These are phyloP conservation scores for Crassisporium funariophilum DNA, from an alignment of 768 basidiomycete species.

Conservation along the genomic window DNA sequence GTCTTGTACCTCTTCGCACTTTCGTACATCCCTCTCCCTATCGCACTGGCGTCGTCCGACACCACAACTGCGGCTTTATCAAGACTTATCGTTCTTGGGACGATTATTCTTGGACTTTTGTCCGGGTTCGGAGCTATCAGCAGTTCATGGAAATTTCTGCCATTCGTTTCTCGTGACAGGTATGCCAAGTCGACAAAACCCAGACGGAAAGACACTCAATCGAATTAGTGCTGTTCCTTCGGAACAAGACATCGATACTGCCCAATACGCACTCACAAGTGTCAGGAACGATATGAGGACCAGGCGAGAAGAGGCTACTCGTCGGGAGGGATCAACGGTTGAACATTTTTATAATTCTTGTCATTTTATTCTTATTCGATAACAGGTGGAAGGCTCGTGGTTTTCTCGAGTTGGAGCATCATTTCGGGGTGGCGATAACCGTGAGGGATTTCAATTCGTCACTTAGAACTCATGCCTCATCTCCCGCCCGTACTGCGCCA, in stretches of 20 bases:
- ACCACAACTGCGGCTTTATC: conserved; percentile 52
- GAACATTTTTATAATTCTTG: neutral
- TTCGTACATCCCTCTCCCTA: conserved; percentile 70
- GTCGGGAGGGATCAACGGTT: conserved; percentile 14
- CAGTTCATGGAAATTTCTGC: conserved; percentile 64
- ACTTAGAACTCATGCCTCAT: no score
- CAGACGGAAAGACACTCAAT: no score
- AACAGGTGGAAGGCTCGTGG: conserved; percentile 41
- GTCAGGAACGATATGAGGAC: conserved; percentile 59
- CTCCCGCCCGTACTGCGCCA: no score
- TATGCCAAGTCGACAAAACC: conserved; percentile 15
- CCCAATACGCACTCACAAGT: conserved; percentile 59
- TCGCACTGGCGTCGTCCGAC: conserved; percentile 41
- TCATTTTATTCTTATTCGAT: neutral
- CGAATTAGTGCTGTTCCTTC: conserved; percentile 39
- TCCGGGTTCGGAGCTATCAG: conserved; percentile 80
- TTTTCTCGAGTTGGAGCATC: conserved; percentile 50
- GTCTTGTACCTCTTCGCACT: conserved; percentile 57
- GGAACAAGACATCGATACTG: conserved; percentile 53
- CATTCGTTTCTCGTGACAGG: conserved; percentile 35
- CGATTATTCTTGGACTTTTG: conserved; percentile 73
- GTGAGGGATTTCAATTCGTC: conserved; percentile 25
- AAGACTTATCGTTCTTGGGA: conserved; percentile 75
- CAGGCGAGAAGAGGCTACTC: conserved; percentile 35
- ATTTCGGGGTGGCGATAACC: conserved; percentile 49